Percentiles rank a stretch among this genome's conserved stretches.
Evolutionary conservation across 345 rosid species (phyloP).

Genomic region (Camelina hispida): DNA sequence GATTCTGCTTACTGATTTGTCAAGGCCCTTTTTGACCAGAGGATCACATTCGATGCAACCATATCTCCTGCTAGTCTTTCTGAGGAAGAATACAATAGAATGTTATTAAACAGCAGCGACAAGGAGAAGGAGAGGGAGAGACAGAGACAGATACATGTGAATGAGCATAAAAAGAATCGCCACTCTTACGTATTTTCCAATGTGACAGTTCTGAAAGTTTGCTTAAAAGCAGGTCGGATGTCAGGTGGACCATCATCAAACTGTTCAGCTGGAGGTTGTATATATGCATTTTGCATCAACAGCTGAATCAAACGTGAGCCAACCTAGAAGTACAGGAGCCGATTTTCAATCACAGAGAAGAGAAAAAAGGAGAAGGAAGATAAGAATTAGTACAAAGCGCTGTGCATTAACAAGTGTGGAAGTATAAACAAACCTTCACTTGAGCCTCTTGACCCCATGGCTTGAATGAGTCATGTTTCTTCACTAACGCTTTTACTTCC

Average conservation of each 20-base stretch:
- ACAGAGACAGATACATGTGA: constrained; percentile 25
- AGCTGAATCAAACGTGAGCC: constrained; percentile 88
- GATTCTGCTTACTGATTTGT: constrained; percentile 74
- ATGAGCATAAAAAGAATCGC: constrained; percentile 29
- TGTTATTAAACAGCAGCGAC: constrained; percentile 1
- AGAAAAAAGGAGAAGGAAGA: constrained; percentile 11
- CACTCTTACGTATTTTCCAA: constrained; percentile 68
- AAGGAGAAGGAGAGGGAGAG: constrained; percentile 1
- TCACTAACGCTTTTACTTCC: constrained; percentile 64
- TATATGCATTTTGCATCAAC: constrained; percentile 81
- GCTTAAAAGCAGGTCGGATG: constrained; percentile 91
- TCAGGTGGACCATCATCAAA: constrained; percentile 80
- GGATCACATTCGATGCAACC: constrained; percentile 97
- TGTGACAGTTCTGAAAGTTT: constrained; percentile 60
- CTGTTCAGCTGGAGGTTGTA: constrained; percentile 84
- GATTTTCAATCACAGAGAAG: constrained; percentile 33
- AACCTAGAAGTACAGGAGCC: constrained; percentile 58
- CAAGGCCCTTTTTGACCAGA: constrained; percentile 78
- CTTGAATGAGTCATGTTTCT: constrained; percentile 58
- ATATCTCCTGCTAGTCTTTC: constrained; percentile 81
- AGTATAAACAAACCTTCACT: constrained; percentile 67
- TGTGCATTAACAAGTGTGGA: constrained; percentile 21
- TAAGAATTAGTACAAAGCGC: neutral
- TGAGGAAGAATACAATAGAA: constrained; percentile 45
- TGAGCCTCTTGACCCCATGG: constrained; percentile 97